These are phyloP conservation scores for Tricholoma furcatifolium DNA, from an alignment of 768 basidiomycete genomes.

Conservation along the genomic window DNA sequence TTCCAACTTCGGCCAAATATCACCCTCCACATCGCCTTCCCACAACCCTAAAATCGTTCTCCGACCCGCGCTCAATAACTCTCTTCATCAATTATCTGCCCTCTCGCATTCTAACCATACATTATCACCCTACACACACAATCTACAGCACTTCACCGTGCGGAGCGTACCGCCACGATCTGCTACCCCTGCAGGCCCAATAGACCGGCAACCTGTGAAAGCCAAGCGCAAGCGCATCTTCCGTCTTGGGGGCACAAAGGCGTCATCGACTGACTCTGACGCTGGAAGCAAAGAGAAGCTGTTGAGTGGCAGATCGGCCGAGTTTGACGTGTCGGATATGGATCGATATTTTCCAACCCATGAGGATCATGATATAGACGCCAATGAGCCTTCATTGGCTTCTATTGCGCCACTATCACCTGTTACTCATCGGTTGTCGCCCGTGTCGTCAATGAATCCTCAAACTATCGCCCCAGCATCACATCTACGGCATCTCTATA, in stretches of 20 bases:
- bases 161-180: slow-evolving; percentile 76
- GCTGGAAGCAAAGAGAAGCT: neutral
- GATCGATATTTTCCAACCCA: slow-evolving; percentile 65
- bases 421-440: neutral
- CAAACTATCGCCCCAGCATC: neutral
- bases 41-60: slow-evolving; percentile 59
- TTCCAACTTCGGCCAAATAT: slow-evolving; percentile 23
- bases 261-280: slow-evolving; percentile 2
- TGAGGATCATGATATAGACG: slow-evolving; percentile 15
- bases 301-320: slow-evolving; percentile 12
- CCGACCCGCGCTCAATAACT: slow-evolving; percentile 62
- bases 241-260: slow-evolving; percentile 47
- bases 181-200: slow-evolving; percentile 20
- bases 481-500: slow-evolving; percentile 6
- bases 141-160: slow-evolving; percentile 89
- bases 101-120: slow-evolving; percentile 91
- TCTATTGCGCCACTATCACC: neutral
- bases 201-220: slow-evolving; percentile 58
- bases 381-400: neutral
- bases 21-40: slow-evolving; percentile 20
- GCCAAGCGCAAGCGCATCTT: slow-evolving; percentile 78
- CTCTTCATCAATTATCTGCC: slow-evolving; percentile 82
- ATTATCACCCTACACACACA: slow-evolving; percentile 88
- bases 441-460: neutral
- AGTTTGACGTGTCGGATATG: slow-evolving; percentile 71